Percentiles rank a stretch among this genome's conserved stretches.
Conservation (phyloP, 257 asterid species). For the Scutellaria baicalensis region DNA sequence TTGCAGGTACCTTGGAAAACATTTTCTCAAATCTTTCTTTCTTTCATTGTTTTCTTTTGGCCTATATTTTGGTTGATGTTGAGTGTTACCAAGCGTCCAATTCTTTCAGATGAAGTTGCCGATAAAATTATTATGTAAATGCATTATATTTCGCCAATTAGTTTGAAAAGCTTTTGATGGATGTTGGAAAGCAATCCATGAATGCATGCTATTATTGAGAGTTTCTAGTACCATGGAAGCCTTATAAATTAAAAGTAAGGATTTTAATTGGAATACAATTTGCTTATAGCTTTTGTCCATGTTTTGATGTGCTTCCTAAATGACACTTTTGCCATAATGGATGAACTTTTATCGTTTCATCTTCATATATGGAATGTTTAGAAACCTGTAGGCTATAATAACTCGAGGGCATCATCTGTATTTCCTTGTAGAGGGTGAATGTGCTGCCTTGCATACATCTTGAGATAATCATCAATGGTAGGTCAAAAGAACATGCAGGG, state of each 20-base stretch:
- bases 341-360: neutral
- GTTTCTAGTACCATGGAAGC: too few species aligned
- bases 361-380: neutral
- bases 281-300: neutral
- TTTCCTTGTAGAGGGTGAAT: conserved; percentile 1
- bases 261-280: too few species aligned
- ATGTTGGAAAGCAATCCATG: neutral
- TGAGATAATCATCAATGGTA: neutral
- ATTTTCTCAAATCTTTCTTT: neutral
- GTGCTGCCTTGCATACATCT: neutral
- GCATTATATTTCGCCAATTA: neutral
- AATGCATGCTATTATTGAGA: neutral
- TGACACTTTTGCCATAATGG: neutral
- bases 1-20: neutral
- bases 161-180: neutral
- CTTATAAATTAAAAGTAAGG: too few species aligned
- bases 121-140: neutral
- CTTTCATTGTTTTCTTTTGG: neutral
- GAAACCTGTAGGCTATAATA: neutral
- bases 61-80: neutral
- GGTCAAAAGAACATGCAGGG: neutral
- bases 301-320: neutral
- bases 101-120: neutral
- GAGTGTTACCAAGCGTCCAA: neutral
- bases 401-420: neutral